Conservation (phyloP, 2,329 filamentous ascomycete genomes). For the Mariannaea sp. region DNA sequence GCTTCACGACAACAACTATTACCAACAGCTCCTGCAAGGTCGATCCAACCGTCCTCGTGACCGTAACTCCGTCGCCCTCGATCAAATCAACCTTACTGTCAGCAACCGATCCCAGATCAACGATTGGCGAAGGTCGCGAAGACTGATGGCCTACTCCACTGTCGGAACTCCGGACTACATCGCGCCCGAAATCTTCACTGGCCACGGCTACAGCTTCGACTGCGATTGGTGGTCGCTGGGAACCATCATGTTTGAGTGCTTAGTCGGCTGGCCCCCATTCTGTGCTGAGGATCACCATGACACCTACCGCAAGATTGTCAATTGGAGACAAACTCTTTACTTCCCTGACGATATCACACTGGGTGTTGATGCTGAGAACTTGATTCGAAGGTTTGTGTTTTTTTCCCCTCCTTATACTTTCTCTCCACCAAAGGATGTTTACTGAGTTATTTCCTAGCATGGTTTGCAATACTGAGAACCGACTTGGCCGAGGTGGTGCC, state of each 20-base stretch:
- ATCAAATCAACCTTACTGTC: slow-evolving; percentile 97
- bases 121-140: slow-evolving; percentile 94
- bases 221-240: slow-evolving; percentile 99
- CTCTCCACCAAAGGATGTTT: too few relatives aligned
- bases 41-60: slow-evolving; percentile 75
- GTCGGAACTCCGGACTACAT: slow-evolving; percentile 99
- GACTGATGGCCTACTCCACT: slow-evolving; percentile 96
- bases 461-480: slow-evolving; percentile 91
- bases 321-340: slow-evolving; percentile 94
- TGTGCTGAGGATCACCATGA: slow-evolving; percentile 97
- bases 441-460: slow-evolving; percentile 61
- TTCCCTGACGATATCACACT: slow-evolving; percentile 95
- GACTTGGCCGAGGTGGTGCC: slow-evolving; percentile 83
- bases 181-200: slow-evolving; percentile 96
- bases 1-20: slow-evolving; percentile 97
- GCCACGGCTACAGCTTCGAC: slow-evolving; percentile 92
- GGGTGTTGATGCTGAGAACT: slow-evolving; percentile 84
- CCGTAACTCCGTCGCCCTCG: slow-evolving; percentile 91
- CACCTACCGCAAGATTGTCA: slow-evolving; percentile 98
- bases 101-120: slow-evolving; percentile 98
- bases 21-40: slow-evolving; percentile 91
- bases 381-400: slow-evolving; percentile 81
- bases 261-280: slow-evolving; percentile 98
- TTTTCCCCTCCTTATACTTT: background rate
- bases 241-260: slow-evolving; percentile 99